These are phyloP conservation scores for Pontederia crassipes DNA, from an alignment of 176 grass and related monocot species.

Conservation along the genomic window DNA sequence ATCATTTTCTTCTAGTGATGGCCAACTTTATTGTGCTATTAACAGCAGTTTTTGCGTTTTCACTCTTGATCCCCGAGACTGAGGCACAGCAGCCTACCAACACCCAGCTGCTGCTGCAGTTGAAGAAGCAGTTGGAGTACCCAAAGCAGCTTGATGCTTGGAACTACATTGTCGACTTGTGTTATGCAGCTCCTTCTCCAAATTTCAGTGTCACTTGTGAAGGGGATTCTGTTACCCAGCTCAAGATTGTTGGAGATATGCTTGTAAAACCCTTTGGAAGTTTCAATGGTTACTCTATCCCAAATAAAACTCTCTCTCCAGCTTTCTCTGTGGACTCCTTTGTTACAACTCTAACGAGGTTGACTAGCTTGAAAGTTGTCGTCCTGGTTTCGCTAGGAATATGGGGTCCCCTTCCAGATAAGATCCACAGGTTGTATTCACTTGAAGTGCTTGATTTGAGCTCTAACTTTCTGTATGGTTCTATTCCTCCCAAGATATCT, in stretches of 20 bases:
- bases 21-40: no score
- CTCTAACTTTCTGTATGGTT: slow-evolving; percentile 83
- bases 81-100: slow-evolving; percentile 51
- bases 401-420: slow-evolving; percentile 81
- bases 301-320: slow-evolving; percentile 54
- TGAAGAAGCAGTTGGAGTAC: slow-evolving; percentile 79
- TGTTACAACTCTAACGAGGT: slow-evolving; percentile 63
- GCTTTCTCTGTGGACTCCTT: slow-evolving; percentile 74
- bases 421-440: slow-evolving; percentile 72
- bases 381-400: slow-evolving; percentile 84
- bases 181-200: slow-evolving; percentile 34
- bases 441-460: slow-evolving; percentile 89
- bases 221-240: slow-evolving; percentile 40
- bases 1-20: no score
- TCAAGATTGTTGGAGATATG: slow-evolving; percentile 78
- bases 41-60: slow-evolving; percentile 35
- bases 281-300: slow-evolving; percentile 50
- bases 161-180: slow-evolving; percentile 42
- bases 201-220: slow-evolving; percentile 41
- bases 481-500: slow-evolving; percentile 67
- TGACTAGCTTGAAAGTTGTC: slow-evolving; percentile 52
- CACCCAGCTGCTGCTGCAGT: slow-evolving; percentile 57
- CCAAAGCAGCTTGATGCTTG: slow-evolving; percentile 61
- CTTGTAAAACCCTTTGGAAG: slow-evolving; percentile 32
- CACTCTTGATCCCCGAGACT: slow-evolving; percentile 36